Evolutionary conservation across 2,329 filamentous ascomycete species (phyloP), one percentile per base, ranked within the genome.

Genomic region (Penicillium glabrum): DNA sequence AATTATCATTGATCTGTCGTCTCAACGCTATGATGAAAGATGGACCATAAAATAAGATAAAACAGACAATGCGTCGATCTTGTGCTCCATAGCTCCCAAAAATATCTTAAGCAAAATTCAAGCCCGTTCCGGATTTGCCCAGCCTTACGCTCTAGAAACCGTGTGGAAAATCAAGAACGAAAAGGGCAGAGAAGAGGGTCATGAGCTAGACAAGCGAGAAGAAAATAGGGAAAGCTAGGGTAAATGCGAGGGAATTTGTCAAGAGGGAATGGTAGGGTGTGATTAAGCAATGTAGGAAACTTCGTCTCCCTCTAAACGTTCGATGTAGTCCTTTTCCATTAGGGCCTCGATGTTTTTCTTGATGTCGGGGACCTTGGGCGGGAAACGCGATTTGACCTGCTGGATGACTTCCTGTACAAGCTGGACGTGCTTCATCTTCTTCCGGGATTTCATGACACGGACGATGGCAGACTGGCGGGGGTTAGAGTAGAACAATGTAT

Each of bases 271-370:
- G 46, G 31, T 24, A 45, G 44, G 10, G 27, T 11, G 13, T 33
- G 26, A 60, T 84, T 85, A 97, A 67, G 93, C 93, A 63, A 98
- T 86, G 75, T 98, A 98, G 56, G 93, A 91, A 59, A 99, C 84
- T 72, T 97, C 92, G 70, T 98, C 95, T 53, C 91, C 92, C 47
- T 98, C 95, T 57, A 98, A 80, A 56, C 95, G 90, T 81, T 99
- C 95, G 48, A 99, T 85, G 70, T 99, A 99, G 76, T 99, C 95
- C 82, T 99, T 99, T 82, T 99, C 95, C 63, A 99, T 88, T 41
- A 99, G 83, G 63, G 96, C 96, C 77, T 99, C 95, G 73, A 99
- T 98, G 77, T 95, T 97, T 81, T 98, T 99, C 82, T 99, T 99
- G 84, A 99, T 99, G 67, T 99, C 95, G 16, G 86, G 83, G 29